Base-by-base conservation (phyloP, 2,329 filamentous ascomycete genomes). In the Aspergillus sp. region DNA sequence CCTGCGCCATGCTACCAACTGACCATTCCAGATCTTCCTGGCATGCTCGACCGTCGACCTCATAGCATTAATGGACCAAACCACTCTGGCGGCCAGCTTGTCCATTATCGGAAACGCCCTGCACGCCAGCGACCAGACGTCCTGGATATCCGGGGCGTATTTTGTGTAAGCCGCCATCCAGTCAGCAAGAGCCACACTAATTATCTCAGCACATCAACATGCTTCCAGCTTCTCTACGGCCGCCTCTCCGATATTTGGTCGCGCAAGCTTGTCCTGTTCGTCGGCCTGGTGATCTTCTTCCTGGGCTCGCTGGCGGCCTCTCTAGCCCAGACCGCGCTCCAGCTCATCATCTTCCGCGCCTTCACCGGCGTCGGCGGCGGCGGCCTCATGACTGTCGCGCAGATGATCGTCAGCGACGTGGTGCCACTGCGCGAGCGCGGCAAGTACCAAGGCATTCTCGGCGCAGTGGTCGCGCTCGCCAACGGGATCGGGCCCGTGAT, bases 111-210 rank as follows among this genome's bases (percentile, higher is more conserved):
- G 67, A n/a, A 64, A 64, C 37, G 59, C 67, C 0, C 51, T 75
- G 4, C 54, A 65, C 3, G 68, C 71, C 10, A 67, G 63, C 29
- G 55, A 64, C 17, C 63, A 74, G 37, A 61, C 65, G 0, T 67
- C 70, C 0, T 75, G 72, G 72, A 70, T 75, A 27, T 68, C 71
- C 1, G 65, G 63, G 6, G 69, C 65, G 10, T 75, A 73, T 32
- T 75, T 74, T 47, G 68, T 75, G 68, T 69, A 39, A 4, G 80
- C 79, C 37, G 82, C 82, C 36, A 82, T 78, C 2, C 80, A 76
- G 1, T 74, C 82, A 80, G 83, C 51, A 72, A 71, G 32, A 79
- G 78, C 8, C 82, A 84, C 5, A 81, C 78, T 3, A 84, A 80
- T 0, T 81, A 39, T 56, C n/a, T 80, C 28, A 69, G 86, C 19